Percentiles rank a stretch among this genome's conserved stretches.
These are phyloP conservation scores for Penicillium nordicum DNA, from an alignment of 2,329 filamentous ascomycete genomes.

Conservation along the genomic window DNA sequence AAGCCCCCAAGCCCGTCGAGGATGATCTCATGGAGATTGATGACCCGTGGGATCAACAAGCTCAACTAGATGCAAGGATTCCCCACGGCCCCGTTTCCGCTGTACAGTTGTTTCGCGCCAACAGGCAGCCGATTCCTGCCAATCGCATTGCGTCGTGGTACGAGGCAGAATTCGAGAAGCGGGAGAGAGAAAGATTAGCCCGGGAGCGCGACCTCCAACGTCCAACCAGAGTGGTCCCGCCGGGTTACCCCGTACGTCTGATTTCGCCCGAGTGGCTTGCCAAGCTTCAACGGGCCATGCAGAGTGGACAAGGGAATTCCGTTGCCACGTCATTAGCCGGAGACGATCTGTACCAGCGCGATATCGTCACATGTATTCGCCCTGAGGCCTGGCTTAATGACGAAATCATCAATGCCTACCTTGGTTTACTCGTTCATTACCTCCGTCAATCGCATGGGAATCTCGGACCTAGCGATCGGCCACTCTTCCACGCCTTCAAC, in stretches of 20 bases:
- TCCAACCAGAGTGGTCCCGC: slow-evolving; percentile 20
- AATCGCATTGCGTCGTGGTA: slow-evolving; percentile 31
- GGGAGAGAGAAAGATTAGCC: slow-evolving; percentile 25
- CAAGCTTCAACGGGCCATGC: slow-evolving; percentile 32
- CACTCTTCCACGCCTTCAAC: slow-evolving; percentile 44
- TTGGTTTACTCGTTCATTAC: slow-evolving; percentile 42
- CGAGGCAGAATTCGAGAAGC: slow-evolving; percentile 26
- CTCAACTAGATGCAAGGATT: slow-evolving; percentile 11
- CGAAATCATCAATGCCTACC: slow-evolving; percentile 47
- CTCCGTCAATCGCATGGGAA: slow-evolving; percentile 34
- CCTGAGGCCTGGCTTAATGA: slow-evolving; percentile 45
- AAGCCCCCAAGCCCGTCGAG: neutral
- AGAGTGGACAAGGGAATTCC: slow-evolving; percentile 20
- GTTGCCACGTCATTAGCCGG: slow-evolving; percentile 34
- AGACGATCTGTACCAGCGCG: slow-evolving; percentile 35
- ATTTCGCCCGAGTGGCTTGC: slow-evolving; percentile 38
- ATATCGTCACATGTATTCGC: slow-evolving; percentile 38
- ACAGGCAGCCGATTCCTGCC: slow-evolving; percentile 21
- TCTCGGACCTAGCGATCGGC: slow-evolving; percentile 33
- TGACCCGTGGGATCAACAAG: slow-evolving; percentile 24
- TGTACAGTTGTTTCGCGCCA: slow-evolving; percentile 27
- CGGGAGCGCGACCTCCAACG: slow-evolving; percentile 17
- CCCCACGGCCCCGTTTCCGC: slow-evolving; percentile 31
- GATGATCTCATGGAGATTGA: slow-evolving; percentile 10
- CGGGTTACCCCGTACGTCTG: slow-evolving; percentile 34